Evolutionary conservation across 2,329 filamentous ascomycete species (phyloP), one percentile per base, ranked within the genome.

Genomic region (Fusarium musae): DNA sequence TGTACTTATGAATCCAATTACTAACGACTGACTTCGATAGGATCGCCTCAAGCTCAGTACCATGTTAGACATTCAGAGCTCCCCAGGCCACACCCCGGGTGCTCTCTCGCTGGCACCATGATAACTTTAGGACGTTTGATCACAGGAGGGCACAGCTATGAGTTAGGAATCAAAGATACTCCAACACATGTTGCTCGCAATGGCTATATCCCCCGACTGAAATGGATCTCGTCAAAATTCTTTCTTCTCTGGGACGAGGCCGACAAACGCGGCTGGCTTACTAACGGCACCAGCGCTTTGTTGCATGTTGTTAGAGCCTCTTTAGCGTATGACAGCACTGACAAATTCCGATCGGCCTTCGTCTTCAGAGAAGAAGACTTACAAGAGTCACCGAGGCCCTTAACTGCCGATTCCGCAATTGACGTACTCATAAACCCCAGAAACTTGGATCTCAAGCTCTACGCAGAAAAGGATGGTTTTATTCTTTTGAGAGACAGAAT

Each of bases 1-100:
- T 4, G 5, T 13, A 19, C 16, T 19, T 19, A 9, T 16, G 0
- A 21, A 11, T 10, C 1, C 5, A 3, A 4, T 7, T 28, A 9
- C 30, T 34, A 3, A 23, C 1, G 2, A 4, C 1, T 12, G 9
- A 1, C 1, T 10, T 40, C 17, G 0, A 9, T 26, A 61, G 39
- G 49, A 17, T 26, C 59, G 2, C 9, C 39, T 2, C 7, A 30
- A 4, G n/a, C 34, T 11, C 10, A 39, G 6, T 61, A 61, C 6
- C 11, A 2, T 23, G n/a, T 56, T 5, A 2, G 21, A 11, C 8
- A 30, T 10, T 56, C 53, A 8, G 19, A 30, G 12, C 39, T 37
- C 16, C 30, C 6, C 2, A 43, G 21, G 6, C 21, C 32, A 7
- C 5, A 21, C 7, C 2, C 23, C 0, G 23, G 23, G 6, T 56